A percentile compares a stretch with the other conserved stretches of the same genome.
Evolutionary conservation across 2,329 filamentous ascomycete species (phyloP).

Genomic region (Colletotrichum horii): DNA sequence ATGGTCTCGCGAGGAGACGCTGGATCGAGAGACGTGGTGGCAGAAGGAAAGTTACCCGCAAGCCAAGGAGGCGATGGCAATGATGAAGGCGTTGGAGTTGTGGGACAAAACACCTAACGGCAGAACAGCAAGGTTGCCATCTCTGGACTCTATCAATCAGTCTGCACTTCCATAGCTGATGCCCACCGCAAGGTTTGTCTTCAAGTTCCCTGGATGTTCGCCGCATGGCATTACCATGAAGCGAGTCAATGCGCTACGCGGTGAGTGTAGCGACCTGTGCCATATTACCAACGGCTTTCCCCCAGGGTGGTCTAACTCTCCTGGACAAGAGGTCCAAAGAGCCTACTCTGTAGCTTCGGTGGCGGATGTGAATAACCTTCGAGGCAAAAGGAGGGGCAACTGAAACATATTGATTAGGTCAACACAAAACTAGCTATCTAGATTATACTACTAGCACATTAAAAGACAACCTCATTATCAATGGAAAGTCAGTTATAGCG

Average conservation of each 20-base stretch:
- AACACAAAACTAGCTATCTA: too few species aligned
- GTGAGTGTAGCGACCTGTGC: neutral
- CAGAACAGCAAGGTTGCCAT: neutral
- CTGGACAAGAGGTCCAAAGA: neutral
- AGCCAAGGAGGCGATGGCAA: neutral
- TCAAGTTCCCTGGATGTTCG: neutral
- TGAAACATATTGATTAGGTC: too few species aligned
- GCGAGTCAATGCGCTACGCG: neutral
- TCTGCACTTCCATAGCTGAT: neutral
- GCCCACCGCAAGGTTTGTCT: neutral
- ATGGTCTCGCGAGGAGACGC: neutral
- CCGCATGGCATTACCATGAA: neutral
- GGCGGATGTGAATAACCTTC: neutral
- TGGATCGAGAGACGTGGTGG: neutral
- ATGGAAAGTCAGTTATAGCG: neutral
- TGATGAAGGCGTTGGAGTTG: neutral
- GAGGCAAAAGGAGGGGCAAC: accelerated
- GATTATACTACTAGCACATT: neutral
- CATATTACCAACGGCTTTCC: neutral
- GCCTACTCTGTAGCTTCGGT: neutral
- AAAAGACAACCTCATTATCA: neutral
- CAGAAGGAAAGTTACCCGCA: neutral
- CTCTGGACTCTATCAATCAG: neutral
- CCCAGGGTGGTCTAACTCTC: too few species aligned
- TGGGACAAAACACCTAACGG: neutral